A percentile compares a stretch with the other conserved stretches of the same genome.
phyloP scores from a whole-genome alignment of 345 rosid genomes.

The Eucalyptus erythrocorys region DNA sequence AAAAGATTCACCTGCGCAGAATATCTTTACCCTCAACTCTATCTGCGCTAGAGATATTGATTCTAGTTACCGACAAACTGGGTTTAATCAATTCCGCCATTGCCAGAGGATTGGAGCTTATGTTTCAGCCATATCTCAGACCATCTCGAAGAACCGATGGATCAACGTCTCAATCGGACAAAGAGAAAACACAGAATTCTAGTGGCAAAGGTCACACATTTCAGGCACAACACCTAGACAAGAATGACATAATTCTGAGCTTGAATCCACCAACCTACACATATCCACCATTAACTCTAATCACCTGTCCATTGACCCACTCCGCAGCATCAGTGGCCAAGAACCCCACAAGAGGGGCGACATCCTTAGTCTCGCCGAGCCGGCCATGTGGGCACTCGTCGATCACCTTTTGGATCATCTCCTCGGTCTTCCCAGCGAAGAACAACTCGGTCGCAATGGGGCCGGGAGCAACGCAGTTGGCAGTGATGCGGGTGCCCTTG shows the following conservation, averaged over 20 bases:
- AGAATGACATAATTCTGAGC: background rate
- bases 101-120: background rate
- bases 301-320: slow-evolving; percentile 7
- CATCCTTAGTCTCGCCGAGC: slow-evolving; percentile 2
- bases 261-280: background rate
- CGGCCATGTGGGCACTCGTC: background rate
- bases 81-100: background rate
- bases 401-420: background rate
- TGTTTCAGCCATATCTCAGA: background rate
- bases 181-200: background rate
- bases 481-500: slow-evolving; percentile 3
- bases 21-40: background rate
- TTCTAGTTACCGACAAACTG: background rate
- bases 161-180: background rate
- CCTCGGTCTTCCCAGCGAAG: background rate
- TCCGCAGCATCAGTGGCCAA: background rate
- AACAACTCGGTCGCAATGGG: slow-evolving; percentile 3
- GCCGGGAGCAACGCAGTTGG: slow-evolving; percentile 3
- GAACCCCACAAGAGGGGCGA: slow-evolving; percentile 1
- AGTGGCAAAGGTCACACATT: background rate
- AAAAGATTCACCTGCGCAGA: background rate
- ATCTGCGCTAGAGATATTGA: background rate
- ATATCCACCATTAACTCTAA: background rate
- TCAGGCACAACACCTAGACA: background rate
- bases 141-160: background rate